Conservation (phyloP, 176 grass and related monocot species). For the Bromus sterilis region DNA sequence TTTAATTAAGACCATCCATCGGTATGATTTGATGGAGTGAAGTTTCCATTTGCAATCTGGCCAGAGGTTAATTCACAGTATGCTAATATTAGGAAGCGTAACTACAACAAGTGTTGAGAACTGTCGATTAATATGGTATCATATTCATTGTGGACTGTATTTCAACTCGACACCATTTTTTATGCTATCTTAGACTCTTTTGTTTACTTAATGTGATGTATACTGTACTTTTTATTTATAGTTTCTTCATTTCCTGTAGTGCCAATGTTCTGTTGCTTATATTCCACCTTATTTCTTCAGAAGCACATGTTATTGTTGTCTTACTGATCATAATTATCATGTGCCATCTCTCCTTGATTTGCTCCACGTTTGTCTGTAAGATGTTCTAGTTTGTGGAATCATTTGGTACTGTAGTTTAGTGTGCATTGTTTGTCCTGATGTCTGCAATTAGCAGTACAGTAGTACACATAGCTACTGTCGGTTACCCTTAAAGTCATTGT, state of each 20-base stretch:
- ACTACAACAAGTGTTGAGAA: not conserved
- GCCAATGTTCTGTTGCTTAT: not conserved
- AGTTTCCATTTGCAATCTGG: not conserved
- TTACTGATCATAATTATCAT: constrained; percentile 7
- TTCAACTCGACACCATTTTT: not conserved
- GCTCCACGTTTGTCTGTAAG: constrained; percentile 14
- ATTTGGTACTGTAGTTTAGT: constrained; percentile 14
- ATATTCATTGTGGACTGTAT: not conserved
- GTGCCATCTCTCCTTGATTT: constrained; percentile 2
- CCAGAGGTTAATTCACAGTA: not conserved
- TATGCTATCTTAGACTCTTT: not conserved
- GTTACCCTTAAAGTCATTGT: constrained; percentile 1
- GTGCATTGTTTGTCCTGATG: constrained; percentile 19
- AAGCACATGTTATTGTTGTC: not conserved
- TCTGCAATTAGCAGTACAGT: constrained; percentile 6
- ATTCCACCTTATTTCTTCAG: constrained; percentile 1
- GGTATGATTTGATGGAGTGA: not conserved
- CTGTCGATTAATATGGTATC: not conserved
- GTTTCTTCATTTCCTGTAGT: constrained; percentile 2
- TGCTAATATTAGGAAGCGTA: not conserved
- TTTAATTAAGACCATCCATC: not conserved
- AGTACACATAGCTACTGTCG: not conserved
- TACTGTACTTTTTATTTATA: not conserved
- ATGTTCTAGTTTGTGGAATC: constrained; percentile 9
- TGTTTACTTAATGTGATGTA: not conserved